Evolutionary conservation across 345 rosid genomes (phyloP).

Genomic region (Fremontodendron californicum): DNA sequence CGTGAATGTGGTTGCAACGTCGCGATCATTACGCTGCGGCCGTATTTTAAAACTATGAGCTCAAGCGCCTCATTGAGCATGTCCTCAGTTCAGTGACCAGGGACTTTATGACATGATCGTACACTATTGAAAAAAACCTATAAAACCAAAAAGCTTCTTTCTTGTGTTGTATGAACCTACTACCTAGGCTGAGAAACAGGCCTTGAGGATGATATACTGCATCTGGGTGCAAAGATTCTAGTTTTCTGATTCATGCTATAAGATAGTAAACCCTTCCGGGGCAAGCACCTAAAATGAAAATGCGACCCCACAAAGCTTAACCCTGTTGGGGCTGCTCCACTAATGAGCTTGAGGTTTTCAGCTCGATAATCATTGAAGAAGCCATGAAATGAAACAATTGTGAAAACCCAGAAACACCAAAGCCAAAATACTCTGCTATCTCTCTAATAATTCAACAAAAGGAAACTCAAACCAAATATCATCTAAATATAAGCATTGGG

Average conservation of each 20-base stretch:
- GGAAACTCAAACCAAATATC: not conserved
- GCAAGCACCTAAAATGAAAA: conserved; percentile 32
- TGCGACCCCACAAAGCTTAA: conserved; percentile 40
- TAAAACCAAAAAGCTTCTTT: conserved; percentile 98
- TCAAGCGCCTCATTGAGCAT: conserved; percentile 95
- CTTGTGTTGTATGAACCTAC: conserved; percentile 96
- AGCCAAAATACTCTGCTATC: not conserved
- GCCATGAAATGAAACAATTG: conserved; percentile 39
- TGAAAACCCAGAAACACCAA: not conserved
- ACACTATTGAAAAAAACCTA: conserved; percentile 84
- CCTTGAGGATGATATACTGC: conserved; percentile 70
- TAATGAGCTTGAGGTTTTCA: too few species aligned
- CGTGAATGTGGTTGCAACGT: too few species aligned
- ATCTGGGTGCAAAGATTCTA: conserved; percentile 35
- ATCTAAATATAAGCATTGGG: not conserved
- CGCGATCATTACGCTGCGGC: too few species aligned
- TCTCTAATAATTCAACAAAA: not conserved
- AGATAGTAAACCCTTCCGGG: conserved; percentile 27
- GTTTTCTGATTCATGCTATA: conserved; percentile 20
- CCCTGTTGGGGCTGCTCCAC: conserved; percentile 28
- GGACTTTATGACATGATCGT: conserved; percentile 88
- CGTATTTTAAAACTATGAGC: too few species aligned
- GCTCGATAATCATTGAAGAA: conserved; percentile 48
- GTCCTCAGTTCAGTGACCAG: conserved; percentile 95
- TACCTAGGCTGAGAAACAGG: conserved; percentile 93